Evolutionary conservation across 208 protist species (phyloP).

Genomic region (Acanthamoeba triangularis): DNA sequence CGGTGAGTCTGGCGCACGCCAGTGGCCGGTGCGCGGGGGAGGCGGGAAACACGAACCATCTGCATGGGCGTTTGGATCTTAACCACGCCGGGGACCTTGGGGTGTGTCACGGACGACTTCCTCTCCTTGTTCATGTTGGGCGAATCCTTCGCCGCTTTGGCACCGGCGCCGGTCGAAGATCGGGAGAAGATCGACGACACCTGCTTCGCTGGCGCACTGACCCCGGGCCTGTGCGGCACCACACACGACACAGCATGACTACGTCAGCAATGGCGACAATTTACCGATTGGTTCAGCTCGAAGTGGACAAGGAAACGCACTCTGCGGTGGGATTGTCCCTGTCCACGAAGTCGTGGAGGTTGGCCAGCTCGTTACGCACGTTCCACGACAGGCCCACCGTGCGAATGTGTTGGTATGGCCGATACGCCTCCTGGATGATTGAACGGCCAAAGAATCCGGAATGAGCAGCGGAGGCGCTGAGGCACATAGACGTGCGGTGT

Average conservation of each 20-base stretch:
- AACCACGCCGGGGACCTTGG: not conserved
- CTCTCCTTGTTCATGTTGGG: not conserved
- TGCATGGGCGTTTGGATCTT: slow-evolving; percentile 14
- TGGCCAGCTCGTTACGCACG: slow-evolving; percentile 77
- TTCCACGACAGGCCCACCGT: slow-evolving; percentile 83
- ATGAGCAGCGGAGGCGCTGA: not conserved
- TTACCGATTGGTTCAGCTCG: too few relatives aligned
- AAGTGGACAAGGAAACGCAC: not conserved
- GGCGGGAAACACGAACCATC: not conserved
- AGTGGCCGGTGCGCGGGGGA: not conserved
- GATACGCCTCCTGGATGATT: slow-evolving; percentile 75
- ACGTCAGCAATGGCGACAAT: not conserved
- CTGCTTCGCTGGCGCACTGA: not conserved
- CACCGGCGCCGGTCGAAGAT: not conserved
- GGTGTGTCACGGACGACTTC: not conserved
- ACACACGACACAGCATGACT: too few relatives aligned
- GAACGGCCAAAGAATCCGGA: not conserved
- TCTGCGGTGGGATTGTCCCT: slow-evolving; percentile 55
- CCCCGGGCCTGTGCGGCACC: not conserved
- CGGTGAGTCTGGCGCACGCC: not conserved
- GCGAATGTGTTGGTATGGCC: slow-evolving; percentile 83
- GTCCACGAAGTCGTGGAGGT: slow-evolving; percentile 82
- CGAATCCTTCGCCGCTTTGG: not conserved
- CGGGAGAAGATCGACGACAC: not conserved
- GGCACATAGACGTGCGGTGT: not conserved